Percentiles rank a stretch among this genome's conserved stretches.
Evolutionary conservation across 1,284 basidiomycete species (phyloP).

Genomic region (Porogramme epimiltina): DNA sequence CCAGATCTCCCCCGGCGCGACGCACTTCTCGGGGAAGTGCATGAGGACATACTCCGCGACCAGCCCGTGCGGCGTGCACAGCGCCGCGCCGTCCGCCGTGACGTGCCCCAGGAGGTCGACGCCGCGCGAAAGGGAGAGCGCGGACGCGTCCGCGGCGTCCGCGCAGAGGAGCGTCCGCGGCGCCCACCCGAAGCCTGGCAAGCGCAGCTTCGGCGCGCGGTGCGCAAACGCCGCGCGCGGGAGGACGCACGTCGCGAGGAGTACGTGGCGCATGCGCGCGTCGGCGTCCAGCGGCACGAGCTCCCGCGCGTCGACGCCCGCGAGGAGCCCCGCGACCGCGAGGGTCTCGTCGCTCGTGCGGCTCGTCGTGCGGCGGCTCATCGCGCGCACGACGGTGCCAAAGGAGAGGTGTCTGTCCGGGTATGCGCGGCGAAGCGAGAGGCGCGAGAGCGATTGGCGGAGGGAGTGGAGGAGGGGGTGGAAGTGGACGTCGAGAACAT

Average conservation of each 20-base stretch:
- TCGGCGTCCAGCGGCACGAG: neutral
- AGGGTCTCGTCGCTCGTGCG: slow-evolving; percentile 5
- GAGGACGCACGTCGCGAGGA: neutral
- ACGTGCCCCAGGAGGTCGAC: too few species aligned
- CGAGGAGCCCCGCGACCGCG: slow-evolving; percentile 3
- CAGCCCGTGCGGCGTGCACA: too few species aligned
- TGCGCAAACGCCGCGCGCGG: neutral
- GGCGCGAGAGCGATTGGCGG: neutral
- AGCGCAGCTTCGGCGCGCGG: neutral
- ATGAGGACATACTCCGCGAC: too few species aligned
- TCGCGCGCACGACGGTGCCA: neutral
- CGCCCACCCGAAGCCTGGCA: slow-evolving; percentile 1
- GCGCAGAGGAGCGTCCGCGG: neutral
- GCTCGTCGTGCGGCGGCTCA: slow-evolving; percentile 1
- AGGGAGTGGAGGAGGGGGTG: neutral
- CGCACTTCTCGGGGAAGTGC: too few species aligned
- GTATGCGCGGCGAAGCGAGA: too few species aligned
- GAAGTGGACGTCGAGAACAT: neutral
- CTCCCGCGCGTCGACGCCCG: neutral
- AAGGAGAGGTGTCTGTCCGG: neutral
- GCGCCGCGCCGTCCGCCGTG: too few species aligned
- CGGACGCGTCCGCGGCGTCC: too few species aligned
- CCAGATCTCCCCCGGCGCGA: too few species aligned
- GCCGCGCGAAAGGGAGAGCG: too few species aligned
- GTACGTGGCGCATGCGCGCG: neutral